Evolutionary conservation across 345 rosid species (phyloP).

Genomic region (Moricandia moricandioides): DNA sequence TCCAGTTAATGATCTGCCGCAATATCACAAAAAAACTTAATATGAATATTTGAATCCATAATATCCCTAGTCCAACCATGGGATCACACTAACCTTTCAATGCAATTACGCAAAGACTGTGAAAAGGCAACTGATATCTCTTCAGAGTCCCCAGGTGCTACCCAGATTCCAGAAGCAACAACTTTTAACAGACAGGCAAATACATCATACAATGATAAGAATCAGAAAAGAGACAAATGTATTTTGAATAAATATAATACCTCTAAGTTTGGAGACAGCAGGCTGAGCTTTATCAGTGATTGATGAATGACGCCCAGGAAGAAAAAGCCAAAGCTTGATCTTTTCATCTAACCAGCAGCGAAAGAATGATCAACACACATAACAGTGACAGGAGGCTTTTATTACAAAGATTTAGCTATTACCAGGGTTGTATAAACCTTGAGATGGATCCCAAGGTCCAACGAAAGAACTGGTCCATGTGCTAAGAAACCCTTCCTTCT

Average conservation of each 20-base stretch:
- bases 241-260: conserved; percentile 33
- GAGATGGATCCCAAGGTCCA: conserved; percentile 99
- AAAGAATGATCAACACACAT: not conserved
- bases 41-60: conserved; percentile 2
- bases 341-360: conserved; percentile 64
- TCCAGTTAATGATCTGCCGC: conserved; percentile 62
- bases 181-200: conserved; percentile 46
- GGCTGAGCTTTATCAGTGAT: conserved; percentile 74
- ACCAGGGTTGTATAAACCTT: conserved; percentile 98
- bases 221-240: conserved; percentile 3
- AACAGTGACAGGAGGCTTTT: not conserved
- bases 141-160: conserved; percentile 99
- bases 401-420: conserved; percentile 29
- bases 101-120: conserved; percentile 78
- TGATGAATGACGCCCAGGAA: conserved; percentile 78
- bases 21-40: conserved; percentile 28
- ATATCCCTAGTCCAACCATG: conserved; percentile 12
- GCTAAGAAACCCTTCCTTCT: conserved; percentile 81
- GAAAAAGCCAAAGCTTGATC: conserved; percentile 98
- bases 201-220: not conserved
- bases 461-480: conserved; percentile 99
- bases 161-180: conserved; percentile 94
- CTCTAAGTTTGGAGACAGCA: conserved; percentile 80
- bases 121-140: conserved; percentile 97
- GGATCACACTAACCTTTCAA: conserved; percentile 68